Evolutionary conservation across 257 asterid species (phyloP), one percentile per base, ranked within the genome.

Genomic region (Solanum tarapatanum): DNA sequence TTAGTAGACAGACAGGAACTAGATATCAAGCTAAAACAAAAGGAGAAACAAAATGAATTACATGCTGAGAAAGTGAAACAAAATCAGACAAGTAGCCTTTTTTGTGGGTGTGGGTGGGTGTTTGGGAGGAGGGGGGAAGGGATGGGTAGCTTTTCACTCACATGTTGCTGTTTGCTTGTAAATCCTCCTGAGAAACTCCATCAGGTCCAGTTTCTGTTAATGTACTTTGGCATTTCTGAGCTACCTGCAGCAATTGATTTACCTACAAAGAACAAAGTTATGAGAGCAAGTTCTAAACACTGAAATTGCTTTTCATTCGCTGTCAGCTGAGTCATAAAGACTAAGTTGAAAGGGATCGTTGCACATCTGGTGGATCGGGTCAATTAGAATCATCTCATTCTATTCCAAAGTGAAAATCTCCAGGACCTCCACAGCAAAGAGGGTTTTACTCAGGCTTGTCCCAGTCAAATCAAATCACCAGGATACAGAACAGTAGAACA

Each of bases 181-280:
- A 89, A 91, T 96, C 98, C 87, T 94, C 94, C 87, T 92, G 98
- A 85, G 98, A 93, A 86, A 93, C 89, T 30, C 99, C 99, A 58
- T 95, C 98, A 28, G 96, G 92, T 75, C 99, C 99, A 89, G 95
- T 92, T 91, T 97, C 98, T 82, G 99, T 90, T 83, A 97, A 89
- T 73, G 99, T 92, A 92, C 90, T 96, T 73, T 95, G 99, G 92
- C 99, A 97, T 93, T 95, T 96, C 88, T 96, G 98, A 33, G 99
- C 99, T 87, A 96, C 98, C 92, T 96, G 99, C 37, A 97, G 92
- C 68, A 97, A 90, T 89, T 95, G 98, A 92, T 94, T 95, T 86
- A 97, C 99, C 99, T 97, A 94, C 91, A 87, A 89, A 82, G 26
- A 82, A 82, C 26, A 48, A 51, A 10, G 41, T 12, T 45, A 28